These are phyloP conservation scores for Dendrobium catenatum DNA, from an alignment of 106 monocot species.

Conservation along the genomic window DNA sequence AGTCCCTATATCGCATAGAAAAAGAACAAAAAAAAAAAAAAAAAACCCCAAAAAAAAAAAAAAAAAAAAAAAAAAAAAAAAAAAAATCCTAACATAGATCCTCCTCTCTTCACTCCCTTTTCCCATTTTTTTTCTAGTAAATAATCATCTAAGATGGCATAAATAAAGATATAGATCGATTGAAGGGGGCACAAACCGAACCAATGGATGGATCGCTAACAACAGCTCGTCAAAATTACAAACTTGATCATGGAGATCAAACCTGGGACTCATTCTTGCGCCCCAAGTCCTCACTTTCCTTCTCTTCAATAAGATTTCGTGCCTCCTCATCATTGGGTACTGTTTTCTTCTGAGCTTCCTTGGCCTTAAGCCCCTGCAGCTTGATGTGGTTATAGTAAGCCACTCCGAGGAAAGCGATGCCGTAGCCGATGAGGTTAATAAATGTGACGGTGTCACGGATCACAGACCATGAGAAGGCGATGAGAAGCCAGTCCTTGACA, in stretches of 20 bases:
- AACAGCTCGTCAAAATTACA: background rate
- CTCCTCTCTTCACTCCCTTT: background rate
- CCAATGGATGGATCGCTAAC: background rate
- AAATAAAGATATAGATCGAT: background rate
- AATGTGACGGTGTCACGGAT: conserved; percentile 19
- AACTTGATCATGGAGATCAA: background rate
- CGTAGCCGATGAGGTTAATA: conserved; percentile 17
- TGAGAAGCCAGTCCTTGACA: conserved; percentile 24
- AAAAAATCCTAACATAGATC: background rate
- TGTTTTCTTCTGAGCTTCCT: conserved; percentile 8
- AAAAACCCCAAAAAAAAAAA: too few species aligned
- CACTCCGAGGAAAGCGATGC: conserved; percentile 17
- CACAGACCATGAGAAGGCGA: conserved; percentile 22
- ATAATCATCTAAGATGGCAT: conserved; percentile 4
- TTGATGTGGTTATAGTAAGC: conserved; percentile 21
- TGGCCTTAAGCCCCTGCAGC: conserved; percentile 15
- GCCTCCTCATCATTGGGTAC: conserved; percentile 12
- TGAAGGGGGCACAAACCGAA: background rate
- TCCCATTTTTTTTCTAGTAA: background rate
- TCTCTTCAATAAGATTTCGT: conserved; percentile 7
- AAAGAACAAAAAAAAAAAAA: background rate
- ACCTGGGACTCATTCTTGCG: conserved; percentile 14
- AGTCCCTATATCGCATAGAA: too few species aligned
- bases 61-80: background rate
- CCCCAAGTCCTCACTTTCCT: background rate